These are phyloP conservation scores for Apiospora aurea DNA, from an alignment of 2,329 filamentous ascomycete species.

Conservation along the genomic window DNA sequence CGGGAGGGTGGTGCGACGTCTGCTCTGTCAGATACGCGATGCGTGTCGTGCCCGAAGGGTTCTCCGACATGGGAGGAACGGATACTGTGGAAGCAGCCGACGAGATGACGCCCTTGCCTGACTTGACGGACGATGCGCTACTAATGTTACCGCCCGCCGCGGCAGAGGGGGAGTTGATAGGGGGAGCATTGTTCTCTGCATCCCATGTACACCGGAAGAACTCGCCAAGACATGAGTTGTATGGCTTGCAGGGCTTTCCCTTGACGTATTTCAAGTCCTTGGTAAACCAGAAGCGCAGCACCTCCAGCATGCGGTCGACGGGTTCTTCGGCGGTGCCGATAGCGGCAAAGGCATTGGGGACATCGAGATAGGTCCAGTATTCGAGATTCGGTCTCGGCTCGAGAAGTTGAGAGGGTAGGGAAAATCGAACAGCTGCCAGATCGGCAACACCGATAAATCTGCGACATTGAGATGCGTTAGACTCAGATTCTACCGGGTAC, in stretches of 20 bases:
- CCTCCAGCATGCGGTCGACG: slow-evolving; percentile 92
- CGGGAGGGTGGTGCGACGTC: slow-evolving; percentile 96
- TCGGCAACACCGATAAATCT: slow-evolving; percentile 97
- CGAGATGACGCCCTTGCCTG: slow-evolving; percentile 49
- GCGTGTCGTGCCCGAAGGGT: slow-evolving; percentile 64
- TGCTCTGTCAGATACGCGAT: slow-evolving; percentile 97
- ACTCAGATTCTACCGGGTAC: slow-evolving; percentile 27
- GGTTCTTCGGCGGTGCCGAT: slow-evolving; percentile 90
- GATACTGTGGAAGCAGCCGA: slow-evolving; percentile 57
- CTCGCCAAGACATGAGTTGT: slow-evolving; percentile 95
- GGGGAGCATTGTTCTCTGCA: slow-evolving; percentile 77
- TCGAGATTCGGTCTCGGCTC: slow-evolving; percentile 97
- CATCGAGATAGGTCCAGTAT: slow-evolving; percentile 98
- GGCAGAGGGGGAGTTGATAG: slow-evolving; percentile 47
- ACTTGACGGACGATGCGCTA: slow-evolving; percentile 57
- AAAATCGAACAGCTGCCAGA: slow-evolving; percentile 95
- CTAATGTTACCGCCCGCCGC: slow-evolving; percentile 46
- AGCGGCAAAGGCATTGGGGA: slow-evolving; percentile 85
- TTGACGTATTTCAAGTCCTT: slow-evolving; percentile 99
- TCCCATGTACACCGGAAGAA: slow-evolving; percentile 99
- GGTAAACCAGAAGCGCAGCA: slow-evolving; percentile 97
- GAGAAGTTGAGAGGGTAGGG: slow-evolving; percentile 90
- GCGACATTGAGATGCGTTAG: slow-evolving; percentile 40
- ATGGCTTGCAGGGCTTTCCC: slow-evolving; percentile 97
- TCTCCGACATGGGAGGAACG: slow-evolving; percentile 55